Base-by-base conservation (phyloP, 2,329 filamentous ascomycete species). In the Talaromyces albobiverticillius region DNA sequence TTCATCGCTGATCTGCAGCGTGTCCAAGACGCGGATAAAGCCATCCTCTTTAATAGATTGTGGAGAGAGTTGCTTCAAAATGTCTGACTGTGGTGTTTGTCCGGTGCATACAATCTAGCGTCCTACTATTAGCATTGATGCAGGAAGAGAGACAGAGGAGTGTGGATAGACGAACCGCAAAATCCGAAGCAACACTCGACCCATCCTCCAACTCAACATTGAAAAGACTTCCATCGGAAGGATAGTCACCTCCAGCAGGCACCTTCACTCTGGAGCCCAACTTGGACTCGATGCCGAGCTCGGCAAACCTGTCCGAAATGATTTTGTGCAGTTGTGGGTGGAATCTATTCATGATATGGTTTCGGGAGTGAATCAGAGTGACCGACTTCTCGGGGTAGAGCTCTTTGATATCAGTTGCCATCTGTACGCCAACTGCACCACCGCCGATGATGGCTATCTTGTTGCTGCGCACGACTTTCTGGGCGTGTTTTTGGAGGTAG, bases 351-450 rank as follows among this genome's bases (percentile, higher is more conserved):
- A 50, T 29, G 5, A 50, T 3, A 20, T 14, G 34, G n/a, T 29
- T 38, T 31, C 47, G 34, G 4, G 47, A 50, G 25, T 50, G 47
- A 10, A 50, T 11, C 22, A 50, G 16, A 8, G 34, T 41, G 16
- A 50, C 47, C 1, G 34, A 23, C 14, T 50, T 50, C 6, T 38
- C 47, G 10, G 47, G 47, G 18, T 50, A 29, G 34, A 50, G 36
- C 23, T 29, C 22, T 29, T 50, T 50, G 32, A 50, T 50, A 41
- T 50, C 47, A 6, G 34, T 50, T 38, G 47, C 47, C 14, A 50
- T n/a, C 34, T 50, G 32, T 10, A 50, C 34, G 32, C 47, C 47
- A 8, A 50, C 47, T 14, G 47, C 47, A 4, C 47, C 47, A 13
- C 47, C 47, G 6, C 47, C 47, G 10, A 50, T 25, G n/a, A 50